Base-by-base conservation (phyloP, 1,284 basidiomycete species). In the Cryptococcus sp. region DNA sequence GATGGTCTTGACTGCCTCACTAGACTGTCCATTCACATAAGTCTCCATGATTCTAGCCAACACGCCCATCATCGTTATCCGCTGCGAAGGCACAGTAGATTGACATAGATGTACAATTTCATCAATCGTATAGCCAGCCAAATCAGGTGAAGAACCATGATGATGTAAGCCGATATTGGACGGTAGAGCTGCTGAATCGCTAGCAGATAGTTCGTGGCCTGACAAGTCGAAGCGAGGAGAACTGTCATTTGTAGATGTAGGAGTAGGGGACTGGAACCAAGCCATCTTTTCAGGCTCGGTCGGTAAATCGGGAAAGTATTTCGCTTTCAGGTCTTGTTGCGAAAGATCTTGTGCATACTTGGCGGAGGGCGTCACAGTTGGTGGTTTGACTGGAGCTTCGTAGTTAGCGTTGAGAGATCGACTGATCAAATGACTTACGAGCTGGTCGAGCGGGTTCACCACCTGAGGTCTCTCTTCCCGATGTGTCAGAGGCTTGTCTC, bases 81-180 rank as follows among this genome's bases (percentile, higher is more conserved):
- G 79, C 68, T 97, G 92, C 10, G 86, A 85, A 7, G 86, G 83
- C 0, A 92, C 86, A 0, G 85, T 88, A 4, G 89, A 92, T 48
- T 88, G 79, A 1, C 85, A 83, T 3, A 94, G 80, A 44, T 89
- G 77, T 43, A 93, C 83, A n/a, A 96, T 80, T 57, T 96, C 92
- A 34, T 87, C 83, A 0, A 94, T 75, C 0, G 89, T 92, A 71
- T 96, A 97, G 0, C 92, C 93, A 0, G 92, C 91, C n/a, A 74
- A 60, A 40, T 85, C 84, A 52, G 90, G 87, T 0, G 88, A 83
- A 55, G 71, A 62, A 18, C 77, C 78, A 52, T 96, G 92, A 69
- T 96, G 92, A 71, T 97, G 92, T 21, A 96, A 77, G 1, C 92
- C 92, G 1, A 91, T 79, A 72, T 91, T 85, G 0, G 86, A 85